These are phyloP conservation scores for Kwoniella pini DNA, from an alignment of 768 basidiomycete species.

Conservation along the genomic window DNA sequence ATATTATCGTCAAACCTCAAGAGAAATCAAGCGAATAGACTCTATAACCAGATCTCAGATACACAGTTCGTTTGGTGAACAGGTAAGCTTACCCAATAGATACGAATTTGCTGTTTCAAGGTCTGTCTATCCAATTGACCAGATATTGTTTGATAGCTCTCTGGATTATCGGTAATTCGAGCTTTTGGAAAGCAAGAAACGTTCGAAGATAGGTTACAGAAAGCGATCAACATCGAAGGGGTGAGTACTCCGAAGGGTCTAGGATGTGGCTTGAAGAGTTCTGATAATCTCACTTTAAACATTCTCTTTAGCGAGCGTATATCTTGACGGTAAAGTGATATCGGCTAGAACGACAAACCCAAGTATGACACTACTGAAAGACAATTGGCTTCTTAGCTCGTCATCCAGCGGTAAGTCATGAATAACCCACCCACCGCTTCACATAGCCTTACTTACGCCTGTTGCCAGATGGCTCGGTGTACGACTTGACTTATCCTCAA, in stretches of 20 bases:
- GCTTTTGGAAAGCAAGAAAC: slow-evolving; percentile 33
- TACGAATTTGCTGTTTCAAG: no score
- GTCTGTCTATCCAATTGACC: no score
- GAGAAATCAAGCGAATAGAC: slow-evolving; percentile 46
- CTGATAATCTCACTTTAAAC: not conserved
- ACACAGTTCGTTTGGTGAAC: slow-evolving; percentile 39
- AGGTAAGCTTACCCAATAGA: slow-evolving; percentile 21
- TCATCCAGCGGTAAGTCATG: slow-evolving; percentile 29
- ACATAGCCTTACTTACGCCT: no score
- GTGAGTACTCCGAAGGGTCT: slow-evolving; percentile 32
- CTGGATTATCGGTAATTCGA: slow-evolving; percentile 39
- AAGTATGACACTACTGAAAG: not conserved
- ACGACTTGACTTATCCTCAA: slow-evolving; percentile 68
- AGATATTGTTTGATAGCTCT: not conserved
- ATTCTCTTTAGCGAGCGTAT: slow-evolving; percentile 21
- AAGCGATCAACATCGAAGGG: slow-evolving; percentile 29
- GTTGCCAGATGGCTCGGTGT: slow-evolving; percentile 66
- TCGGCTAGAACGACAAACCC: no score
- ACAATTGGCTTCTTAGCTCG: slow-evolving; percentile 58
- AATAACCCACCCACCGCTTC: no score
- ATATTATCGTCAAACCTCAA: slow-evolving; percentile 35
- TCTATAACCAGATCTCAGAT: slow-evolving; percentile 33
- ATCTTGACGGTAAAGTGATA: slow-evolving; percentile 25
- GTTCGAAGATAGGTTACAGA: slow-evolving; percentile 27
- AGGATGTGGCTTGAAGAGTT: no score